Evolutionary conservation across 495 filamentous ascomycete species (phyloP), one percentile per base, ranked within the genome.

Genomic region (Thermochaetoides thermophila): DNA sequence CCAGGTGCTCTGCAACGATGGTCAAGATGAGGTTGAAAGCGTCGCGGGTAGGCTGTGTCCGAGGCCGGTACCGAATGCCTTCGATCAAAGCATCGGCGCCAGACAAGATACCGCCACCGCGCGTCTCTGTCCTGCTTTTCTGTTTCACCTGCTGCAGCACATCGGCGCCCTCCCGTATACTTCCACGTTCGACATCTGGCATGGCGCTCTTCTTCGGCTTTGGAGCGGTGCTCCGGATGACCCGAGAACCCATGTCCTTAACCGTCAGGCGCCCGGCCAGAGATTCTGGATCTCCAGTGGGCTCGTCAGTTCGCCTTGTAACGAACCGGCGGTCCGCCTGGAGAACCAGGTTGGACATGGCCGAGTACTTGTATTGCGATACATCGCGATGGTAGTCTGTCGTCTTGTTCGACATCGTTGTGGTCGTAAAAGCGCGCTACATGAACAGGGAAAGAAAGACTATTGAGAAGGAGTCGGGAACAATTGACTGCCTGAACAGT

Each of bases 311-410:
- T 43, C 81, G 74, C 46, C 85, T 76, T 35, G 83, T 85, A 45
- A 87, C 76, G 55, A 99, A 96, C 52, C 91, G 78, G 60, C 83
- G 78, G 66, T 99, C 89, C 64, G 84, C 86, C 78, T 95, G 87
- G 72, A 95, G 83, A 55, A 99, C 89, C 84, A 99, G 76, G 75
- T 99, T 99, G 66, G 89, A 96, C 89, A 99, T 99, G 56, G 84
- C 86, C 76, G 84, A 82, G 71, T 99, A 99, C 61, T 99, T 99
- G 69, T 94, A 99, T 63, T 95, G 86, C 48, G 81, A 87, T 33
- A 92, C 78, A 75, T 87, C 80, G 56, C 64, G 63, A 64, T 85
- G 70, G 45, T 76, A 78, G 68, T 94, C 84, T 56, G 81, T 72
- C 85, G 91, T 91, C 38, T 51, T 62, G 46, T 33, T 36, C 35